These are phyloP conservation scores for Rhinocladiella similis DNA, from an alignment of 2,329 filamentous ascomycete species.

Conservation along the genomic window DNA sequence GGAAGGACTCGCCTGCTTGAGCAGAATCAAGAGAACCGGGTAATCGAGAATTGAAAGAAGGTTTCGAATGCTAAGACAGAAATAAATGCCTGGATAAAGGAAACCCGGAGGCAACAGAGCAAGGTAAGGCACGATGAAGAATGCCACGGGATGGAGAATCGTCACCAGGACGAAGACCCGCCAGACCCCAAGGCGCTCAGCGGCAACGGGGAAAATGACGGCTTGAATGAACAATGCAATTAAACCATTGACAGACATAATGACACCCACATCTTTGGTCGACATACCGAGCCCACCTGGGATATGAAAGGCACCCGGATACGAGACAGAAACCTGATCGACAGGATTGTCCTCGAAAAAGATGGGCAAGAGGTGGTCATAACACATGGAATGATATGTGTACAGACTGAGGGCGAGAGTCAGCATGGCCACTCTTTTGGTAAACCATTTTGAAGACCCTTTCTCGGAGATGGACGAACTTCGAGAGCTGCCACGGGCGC, in stretches of 20 bases:
- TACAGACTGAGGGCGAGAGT: slow-evolving; percentile 84
- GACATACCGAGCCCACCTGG: slow-evolving; percentile 66
- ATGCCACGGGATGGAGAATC: slow-evolving; percentile 65
- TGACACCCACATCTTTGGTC: slow-evolving; percentile 66
- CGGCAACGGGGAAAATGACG: slow-evolving; percentile 66
- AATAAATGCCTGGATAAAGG: slow-evolving; percentile 64
- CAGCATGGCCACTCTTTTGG: slow-evolving; percentile 68
- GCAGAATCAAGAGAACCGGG: slow-evolving; percentile 67
- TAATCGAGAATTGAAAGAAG: slow-evolving; percentile 68
- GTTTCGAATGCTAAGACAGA: slow-evolving; percentile 65
- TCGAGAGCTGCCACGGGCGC: slow-evolving; percentile 45
- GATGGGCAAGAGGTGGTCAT: slow-evolving; percentile 87
- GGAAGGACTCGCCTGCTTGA: slow-evolving; percentile 70
- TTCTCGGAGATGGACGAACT: slow-evolving; percentile 40
- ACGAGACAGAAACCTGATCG: slow-evolving; percentile 39
- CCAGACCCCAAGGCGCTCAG: slow-evolving; percentile 67
- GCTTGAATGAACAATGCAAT: slow-evolving; percentile 74
- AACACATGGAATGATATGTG: slow-evolving; percentile 90
- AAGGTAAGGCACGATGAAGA: slow-evolving; percentile 69
- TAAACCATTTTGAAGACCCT: slow-evolving; percentile 52
- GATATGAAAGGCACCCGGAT: slow-evolving; percentile 54
- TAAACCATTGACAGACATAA: slow-evolving; percentile 68
- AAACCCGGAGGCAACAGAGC: slow-evolving; percentile 56
- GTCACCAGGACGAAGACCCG: slow-evolving; percentile 65
- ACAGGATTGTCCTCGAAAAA: slow-evolving; percentile 79